phyloP scores from a whole-genome alignment of 2,329 filamentous ascomycete genomes.

The Dichotomopilus funicola region DNA sequence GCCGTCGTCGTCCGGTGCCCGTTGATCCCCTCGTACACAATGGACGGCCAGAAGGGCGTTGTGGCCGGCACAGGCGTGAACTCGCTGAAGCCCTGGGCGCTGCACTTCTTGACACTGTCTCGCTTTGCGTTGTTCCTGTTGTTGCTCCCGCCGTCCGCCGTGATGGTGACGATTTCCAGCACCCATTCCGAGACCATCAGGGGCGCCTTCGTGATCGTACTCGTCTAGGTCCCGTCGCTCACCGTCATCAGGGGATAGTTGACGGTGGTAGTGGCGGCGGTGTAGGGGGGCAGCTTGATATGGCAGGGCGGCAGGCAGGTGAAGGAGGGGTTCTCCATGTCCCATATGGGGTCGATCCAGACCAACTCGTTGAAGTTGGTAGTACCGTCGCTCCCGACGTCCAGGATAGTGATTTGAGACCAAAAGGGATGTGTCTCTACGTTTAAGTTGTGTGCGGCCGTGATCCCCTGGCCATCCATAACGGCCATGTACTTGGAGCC shows the following conservation, averaged over 20 bases:
- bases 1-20: background rate
- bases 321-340: conserved; percentile 25
- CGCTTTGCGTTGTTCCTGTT: too few species aligned
- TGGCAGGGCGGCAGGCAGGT: conserved; percentile 26
- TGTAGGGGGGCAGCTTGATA: conserved; percentile 26
- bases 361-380: conserved; percentile 17
- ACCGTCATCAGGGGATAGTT: conserved; percentile 29
- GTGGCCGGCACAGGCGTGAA: background rate
- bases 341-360: conserved; percentile 29
- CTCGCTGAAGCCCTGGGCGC: background rate
- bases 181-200: conserved; percentile 25
- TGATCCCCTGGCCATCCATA: conserved; percentile 5
- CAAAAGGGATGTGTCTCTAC: conserved; percentile 10
- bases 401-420: conserved; percentile 13
- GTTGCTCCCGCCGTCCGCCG: background rate
- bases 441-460: conserved; percentile 6
- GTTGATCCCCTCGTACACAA: conserved; percentile 3
- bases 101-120: background rate
- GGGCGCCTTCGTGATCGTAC: conserved; percentile 24
- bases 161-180: conserved; percentile 24
- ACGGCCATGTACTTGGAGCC: conserved; percentile 10
- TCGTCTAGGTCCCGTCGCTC: conserved; percentile 27
- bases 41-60: conserved; percentile 1
- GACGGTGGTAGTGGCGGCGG: conserved; percentile 20
- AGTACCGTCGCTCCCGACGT: conserved; percentile 24